Evolutionary conservation across 2,329 filamentous ascomycete genomes (phyloP).

Genomic region (Madurella fahalii): DNA sequence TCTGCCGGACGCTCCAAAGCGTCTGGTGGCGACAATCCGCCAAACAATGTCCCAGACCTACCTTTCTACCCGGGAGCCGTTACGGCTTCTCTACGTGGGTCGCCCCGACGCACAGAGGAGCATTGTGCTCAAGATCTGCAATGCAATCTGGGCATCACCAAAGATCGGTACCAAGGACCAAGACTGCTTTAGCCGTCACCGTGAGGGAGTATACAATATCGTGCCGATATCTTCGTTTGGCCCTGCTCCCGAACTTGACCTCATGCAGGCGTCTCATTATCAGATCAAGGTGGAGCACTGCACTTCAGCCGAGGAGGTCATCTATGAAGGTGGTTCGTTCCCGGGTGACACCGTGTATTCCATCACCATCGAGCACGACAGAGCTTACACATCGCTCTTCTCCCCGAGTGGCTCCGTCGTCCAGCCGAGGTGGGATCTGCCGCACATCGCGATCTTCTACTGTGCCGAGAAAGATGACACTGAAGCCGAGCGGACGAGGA

Average conservation of each 20-base stretch:
- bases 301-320: conserved; percentile 35
- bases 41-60: conserved; percentile 47
- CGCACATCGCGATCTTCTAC: conserved; percentile 49
- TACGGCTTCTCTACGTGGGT: conserved; percentile 48
- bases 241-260: conserved; percentile 45
- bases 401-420: conserved; percentile 36
- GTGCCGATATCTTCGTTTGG: conserved; percentile 49
- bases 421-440: conserved; percentile 43
- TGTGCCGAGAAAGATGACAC: conserved; percentile 41
- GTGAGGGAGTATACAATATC: conserved; percentile 47
- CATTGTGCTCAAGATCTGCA: conserved; percentile 46
- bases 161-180: conserved; percentile 30
- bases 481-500: conserved; percentile 36
- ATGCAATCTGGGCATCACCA: conserved; percentile 42
- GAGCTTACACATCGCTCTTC: conserved; percentile 35
- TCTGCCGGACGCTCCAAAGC: conserved; percentile 33
- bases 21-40: conserved; percentile 41
- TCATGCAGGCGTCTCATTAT: conserved; percentile 48
- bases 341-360: conserved; percentile 33
- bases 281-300: conserved; percentile 51
- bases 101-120: conserved; percentile 37
- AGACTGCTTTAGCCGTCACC: conserved; percentile 30
- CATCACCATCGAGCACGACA: conserved; percentile 39
- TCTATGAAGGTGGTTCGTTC: conserved; percentile 23
- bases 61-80: conserved; percentile 42